phyloP scores from a whole-genome alignment of 2,329 filamentous ascomycete species.

The Capronia coronata region DNA sequence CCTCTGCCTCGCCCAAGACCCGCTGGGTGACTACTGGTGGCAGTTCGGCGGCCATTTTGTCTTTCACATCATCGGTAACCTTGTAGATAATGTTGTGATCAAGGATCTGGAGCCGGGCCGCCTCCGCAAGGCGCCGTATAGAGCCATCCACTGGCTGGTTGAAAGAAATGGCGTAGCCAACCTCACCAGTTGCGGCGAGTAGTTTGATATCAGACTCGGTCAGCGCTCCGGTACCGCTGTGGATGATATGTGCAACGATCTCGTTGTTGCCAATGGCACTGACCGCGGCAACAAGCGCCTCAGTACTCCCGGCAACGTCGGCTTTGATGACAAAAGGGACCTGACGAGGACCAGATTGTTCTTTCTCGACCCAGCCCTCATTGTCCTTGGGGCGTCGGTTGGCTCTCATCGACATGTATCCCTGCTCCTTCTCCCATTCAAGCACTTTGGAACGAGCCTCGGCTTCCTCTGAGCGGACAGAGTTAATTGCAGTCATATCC shows the following conservation, averaged over 20 bases:
- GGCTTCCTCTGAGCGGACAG: slow-evolving; percentile 56
- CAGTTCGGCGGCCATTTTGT: slow-evolving; percentile 62
- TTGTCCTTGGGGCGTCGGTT: slow-evolving; percentile 27
- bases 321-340: slow-evolving; percentile 85
- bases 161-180: slow-evolving; percentile 76
- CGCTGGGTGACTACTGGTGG: slow-evolving; percentile 59
- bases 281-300: slow-evolving; percentile 76
- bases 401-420: slow-evolving; percentile 24
- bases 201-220: slow-evolving; percentile 85
- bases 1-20: slow-evolving; percentile 81
- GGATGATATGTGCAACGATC: slow-evolving; percentile 68
- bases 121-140: slow-evolving; percentile 63
- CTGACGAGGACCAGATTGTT: slow-evolving; percentile 36
- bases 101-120: slow-evolving; percentile 66
- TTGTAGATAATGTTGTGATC: slow-evolving; percentile 65
- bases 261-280: slow-evolving; percentile 77
- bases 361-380: slow-evolving; percentile 30
- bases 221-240: slow-evolving; percentile 69
- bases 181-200: slow-evolving; percentile 59
- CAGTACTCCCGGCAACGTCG: slow-evolving; percentile 88
- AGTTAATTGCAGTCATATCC: slow-evolving; percentile 72
- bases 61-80: slow-evolving; percentile 45
- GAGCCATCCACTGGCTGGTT: slow-evolving; percentile 64
- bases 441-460: slow-evolving; percentile 42
- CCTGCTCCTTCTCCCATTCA: slow-evolving; percentile 37